Evolutionary conservation across 305 asterid genomes (phyloP).

Genomic region (Fraxinus greggii): DNA sequence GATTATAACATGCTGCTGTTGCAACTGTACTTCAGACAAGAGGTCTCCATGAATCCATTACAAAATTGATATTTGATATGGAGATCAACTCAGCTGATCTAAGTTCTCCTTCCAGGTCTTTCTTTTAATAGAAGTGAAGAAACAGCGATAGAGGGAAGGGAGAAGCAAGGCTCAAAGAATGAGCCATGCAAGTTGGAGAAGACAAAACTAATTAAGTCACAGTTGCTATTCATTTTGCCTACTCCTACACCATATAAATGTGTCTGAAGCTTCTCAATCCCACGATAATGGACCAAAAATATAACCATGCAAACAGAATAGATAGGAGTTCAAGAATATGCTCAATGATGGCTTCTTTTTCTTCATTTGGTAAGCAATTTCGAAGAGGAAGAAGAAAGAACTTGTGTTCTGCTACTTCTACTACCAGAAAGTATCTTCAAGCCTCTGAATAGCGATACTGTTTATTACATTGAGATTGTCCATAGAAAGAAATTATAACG

Average conservation of each 20-base stretch:
- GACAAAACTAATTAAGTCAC: no score
- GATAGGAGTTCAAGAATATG: no score
- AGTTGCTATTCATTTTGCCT: no score
- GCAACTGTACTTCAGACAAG: neutral
- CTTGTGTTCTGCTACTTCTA: neutral
- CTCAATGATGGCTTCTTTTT: neutral
- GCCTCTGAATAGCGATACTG: neutral
- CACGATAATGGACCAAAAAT: no score
- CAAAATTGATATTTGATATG: neutral
- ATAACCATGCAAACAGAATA: no score
- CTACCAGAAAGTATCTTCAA: neutral
- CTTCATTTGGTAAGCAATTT: neutral
- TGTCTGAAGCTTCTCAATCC: no score
- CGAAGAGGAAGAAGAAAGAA: neutral
- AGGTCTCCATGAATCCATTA: neutral
- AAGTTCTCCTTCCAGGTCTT: neutral
- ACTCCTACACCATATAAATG: no score
- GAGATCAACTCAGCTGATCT: neutral
- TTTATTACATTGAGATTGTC: neutral
- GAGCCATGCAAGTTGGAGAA: no score
- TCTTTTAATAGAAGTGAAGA: neutral
- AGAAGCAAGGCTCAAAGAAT: neutral
- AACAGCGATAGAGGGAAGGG: neutral
- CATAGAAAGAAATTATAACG: neutral
- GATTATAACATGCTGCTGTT: no score